Percentiles rank a stretch among this genome's conserved stretches.
Evolutionary conservation across 2,329 filamentous ascomycete genomes (phyloP).

Genomic region (Phaeosphaeria sp.): DNA sequence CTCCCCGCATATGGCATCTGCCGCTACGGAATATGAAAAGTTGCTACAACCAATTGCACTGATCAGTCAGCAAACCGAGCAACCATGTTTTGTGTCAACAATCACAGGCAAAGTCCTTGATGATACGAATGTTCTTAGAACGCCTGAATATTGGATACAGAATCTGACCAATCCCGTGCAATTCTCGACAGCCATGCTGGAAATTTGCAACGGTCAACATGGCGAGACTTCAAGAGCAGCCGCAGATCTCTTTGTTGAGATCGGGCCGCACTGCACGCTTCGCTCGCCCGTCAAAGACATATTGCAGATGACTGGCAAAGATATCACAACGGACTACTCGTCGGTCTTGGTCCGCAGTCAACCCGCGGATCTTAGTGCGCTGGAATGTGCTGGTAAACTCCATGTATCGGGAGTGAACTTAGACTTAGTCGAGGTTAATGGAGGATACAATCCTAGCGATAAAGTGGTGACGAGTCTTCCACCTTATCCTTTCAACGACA

Average conservation of each 20-base stretch:
- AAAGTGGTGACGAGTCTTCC: slow-evolving; percentile 15
- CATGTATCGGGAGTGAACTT: slow-evolving; percentile 2
- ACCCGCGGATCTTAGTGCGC: slow-evolving; percentile 10
- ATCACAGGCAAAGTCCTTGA: slow-evolving; percentile 9
- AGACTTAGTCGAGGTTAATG: slow-evolving; percentile 10
- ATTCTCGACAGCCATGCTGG: slow-evolving; percentile 29
- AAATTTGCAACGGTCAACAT: background rate
- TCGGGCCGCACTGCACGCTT: slow-evolving; percentile 25
- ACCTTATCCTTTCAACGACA: slow-evolving; percentile 15
- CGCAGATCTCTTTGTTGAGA: slow-evolving; percentile 17
- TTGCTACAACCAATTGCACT: slow-evolving; percentile 3
- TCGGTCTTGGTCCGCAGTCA: slow-evolving; percentile 15
- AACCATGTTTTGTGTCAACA: no score
- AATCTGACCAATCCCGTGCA: slow-evolving; percentile 20
- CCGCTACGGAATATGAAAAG: slow-evolving; percentile 19
- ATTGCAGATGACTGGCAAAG: slow-evolving; percentile 3
- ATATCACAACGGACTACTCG: slow-evolving; percentile 11
- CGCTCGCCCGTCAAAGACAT: slow-evolving; percentile 16
- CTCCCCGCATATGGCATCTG: slow-evolving; percentile 49
- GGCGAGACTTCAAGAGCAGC: background rate
- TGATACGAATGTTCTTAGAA: background rate
- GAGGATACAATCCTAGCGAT: background rate
- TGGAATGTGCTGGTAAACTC: slow-evolving; percentile 16
- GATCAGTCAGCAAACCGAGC: no score
- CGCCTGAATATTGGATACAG: slow-evolving; percentile 19